Evolutionary conservation across 2,329 filamentous ascomycete genomes (phyloP), one percentile per base, ranked within the genome.

Genomic region (Bipolaris victoriae): DNA sequence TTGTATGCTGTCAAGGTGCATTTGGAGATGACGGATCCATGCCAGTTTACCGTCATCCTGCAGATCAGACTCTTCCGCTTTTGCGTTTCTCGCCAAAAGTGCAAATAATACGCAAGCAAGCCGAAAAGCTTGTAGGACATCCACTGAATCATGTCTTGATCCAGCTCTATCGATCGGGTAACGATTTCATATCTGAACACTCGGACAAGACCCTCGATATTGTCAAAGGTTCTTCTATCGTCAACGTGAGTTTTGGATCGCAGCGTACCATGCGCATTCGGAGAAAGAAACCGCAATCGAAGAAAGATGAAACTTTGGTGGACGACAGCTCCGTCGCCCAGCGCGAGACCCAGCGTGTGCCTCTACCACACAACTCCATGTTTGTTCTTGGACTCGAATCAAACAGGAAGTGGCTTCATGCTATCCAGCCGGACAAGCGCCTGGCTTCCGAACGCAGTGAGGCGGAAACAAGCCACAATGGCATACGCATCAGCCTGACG

Each of bases 131-230:
- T 15, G 82, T 96, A 1, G 89, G 90, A 0, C 95, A 98, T 69
- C 80, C 85, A 0, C 78, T 99, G 40, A 99, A 99, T 69, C 95
- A 99, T 73, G 93, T 88, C 1, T 80, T 99, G 46, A 96, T 99
- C 44, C 95, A 99, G 71, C 85, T 92, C 56, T 99, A 99, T 71
- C 90, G 95, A n/a, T 84, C 85, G 65, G 91, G 94, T 2, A 87
- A 86, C 46, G 95, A 99, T 77, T 92, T 92, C 73, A 99, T 99
- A 61, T 95, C 91, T 0, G 95, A 99, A 73, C 95, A 99, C 72
- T 96, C 92, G 37, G 95, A 99, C 75, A 99, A 99, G 78, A 97
- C 94, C 0, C 81, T 99, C 22, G 95, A 99, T 73, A 95, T 99
- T 55, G 88, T 87, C 11, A 86, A 84, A 24, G 87, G 83, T 4